phyloP scores from a whole-genome alignment of 345 rosid species.

The Eutrema japonicum region DNA sequence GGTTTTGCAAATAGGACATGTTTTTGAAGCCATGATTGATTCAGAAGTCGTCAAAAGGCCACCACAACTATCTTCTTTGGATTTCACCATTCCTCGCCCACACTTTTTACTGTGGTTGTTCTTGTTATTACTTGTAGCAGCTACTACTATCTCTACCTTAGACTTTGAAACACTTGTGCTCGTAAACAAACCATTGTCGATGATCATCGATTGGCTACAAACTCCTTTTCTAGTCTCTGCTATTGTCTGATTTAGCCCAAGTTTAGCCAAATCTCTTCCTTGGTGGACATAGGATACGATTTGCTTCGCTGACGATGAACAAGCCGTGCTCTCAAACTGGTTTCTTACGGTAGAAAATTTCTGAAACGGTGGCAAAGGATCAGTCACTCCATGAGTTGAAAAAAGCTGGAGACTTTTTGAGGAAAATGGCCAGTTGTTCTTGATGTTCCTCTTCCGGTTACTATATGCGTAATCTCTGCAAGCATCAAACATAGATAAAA shows the following conservation, averaged over 20 bases:
- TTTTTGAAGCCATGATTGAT: conserved; percentile 60
- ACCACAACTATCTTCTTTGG: conserved; percentile 58
- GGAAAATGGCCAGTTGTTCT: conserved; percentile 93
- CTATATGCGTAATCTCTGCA: conserved; percentile 90
- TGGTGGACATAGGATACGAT: conserved; percentile 37
- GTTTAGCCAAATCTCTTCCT: conserved; percentile 41
- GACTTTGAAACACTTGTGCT: conserved; percentile 59
- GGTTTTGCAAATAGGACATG: conserved; percentile 97
- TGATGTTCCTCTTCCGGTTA: conserved; percentile 74
- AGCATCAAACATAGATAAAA: conserved; percentile 15
- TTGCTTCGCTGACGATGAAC: conserved; percentile 46
- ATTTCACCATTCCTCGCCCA: conserved; percentile 63
- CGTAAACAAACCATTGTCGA: conserved; percentile 62
- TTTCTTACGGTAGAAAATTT: conserved; percentile 48
- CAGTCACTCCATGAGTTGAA: conserved; percentile 83
- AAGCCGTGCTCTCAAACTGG: conserved; percentile 44
- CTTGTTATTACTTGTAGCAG: conserved; percentile 44
- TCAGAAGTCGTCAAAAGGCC: conserved; percentile 50
- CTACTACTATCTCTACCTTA: conserved; percentile 49
- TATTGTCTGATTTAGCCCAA: conserved; percentile 38
- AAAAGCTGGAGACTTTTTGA: conserved; percentile 72
- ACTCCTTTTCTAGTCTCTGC: conserved; percentile 48
- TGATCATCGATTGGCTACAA: conserved; percentile 45
- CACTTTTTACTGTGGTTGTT: conserved; percentile 62
- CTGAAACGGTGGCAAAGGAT: conserved; percentile 89